Conservation (phyloP, 2,329 filamentous ascomycete species). For the Fusarium miscanthi region DNA sequence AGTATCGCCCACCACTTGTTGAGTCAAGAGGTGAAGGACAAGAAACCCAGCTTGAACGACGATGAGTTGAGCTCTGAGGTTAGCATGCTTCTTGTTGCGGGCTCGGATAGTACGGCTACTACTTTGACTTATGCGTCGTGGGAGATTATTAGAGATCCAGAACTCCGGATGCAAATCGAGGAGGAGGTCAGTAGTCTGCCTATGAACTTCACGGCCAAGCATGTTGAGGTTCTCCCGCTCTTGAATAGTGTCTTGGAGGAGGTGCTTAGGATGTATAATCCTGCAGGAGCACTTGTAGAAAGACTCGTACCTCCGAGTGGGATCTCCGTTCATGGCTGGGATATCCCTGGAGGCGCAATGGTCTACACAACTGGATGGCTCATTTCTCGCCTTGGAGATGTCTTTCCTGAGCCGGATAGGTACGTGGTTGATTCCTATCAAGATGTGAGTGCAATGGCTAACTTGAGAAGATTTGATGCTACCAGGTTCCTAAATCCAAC, state of each 20-base stretch:
- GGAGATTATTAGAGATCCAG: background rate
- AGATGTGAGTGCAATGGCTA: fast-evolving
- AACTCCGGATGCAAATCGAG: background rate
- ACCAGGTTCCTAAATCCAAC: background rate
- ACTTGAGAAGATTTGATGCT: background rate
- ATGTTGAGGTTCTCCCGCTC: background rate
- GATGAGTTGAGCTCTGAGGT: conserved; percentile 15
- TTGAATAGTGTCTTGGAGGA: conserved; percentile 7
- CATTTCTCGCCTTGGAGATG: background rate
- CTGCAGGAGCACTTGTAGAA: background rate
- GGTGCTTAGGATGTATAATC: background rate
- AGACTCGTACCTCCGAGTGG: background rate
- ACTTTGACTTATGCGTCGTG: conserved; percentile 9
- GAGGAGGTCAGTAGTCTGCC: background rate
- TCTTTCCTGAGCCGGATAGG: background rate
- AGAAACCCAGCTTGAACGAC: background rate
- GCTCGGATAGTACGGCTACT: conserved; percentile 14
- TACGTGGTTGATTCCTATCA: fast-evolving
- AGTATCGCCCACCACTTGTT: background rate
- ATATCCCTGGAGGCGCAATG: conserved; percentile 1
- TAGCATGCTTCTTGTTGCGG: conserved; percentile 5
- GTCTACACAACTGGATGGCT: conserved; percentile 18
- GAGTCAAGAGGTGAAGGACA: background rate
- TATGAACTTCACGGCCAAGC: background rate
- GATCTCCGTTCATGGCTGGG: background rate